Conservation (phyloP, 257 asterid genomes). For the Lycium ferocissimum region DNA sequence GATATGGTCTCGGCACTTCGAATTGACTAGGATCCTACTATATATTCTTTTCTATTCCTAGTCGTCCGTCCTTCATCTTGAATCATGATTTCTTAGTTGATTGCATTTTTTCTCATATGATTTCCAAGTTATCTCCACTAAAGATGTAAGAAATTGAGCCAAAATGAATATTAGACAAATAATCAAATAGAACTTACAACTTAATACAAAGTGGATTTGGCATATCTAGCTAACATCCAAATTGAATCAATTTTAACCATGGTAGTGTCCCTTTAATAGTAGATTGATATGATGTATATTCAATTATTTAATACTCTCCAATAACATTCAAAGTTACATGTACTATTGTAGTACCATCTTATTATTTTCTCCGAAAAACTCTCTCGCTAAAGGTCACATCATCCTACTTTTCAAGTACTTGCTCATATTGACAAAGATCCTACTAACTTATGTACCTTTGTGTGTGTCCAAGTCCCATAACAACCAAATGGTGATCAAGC, state of each 20-base stretch:
- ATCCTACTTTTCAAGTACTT: background rate
- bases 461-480: background rate
- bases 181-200: background rate
- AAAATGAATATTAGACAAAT: background rate
- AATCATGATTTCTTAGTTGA: constrained; percentile 73
- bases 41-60: constrained; percentile 79
- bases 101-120: constrained; percentile 80
- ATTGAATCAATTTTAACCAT: background rate
- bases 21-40: constrained; percentile 87
- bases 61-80: constrained; percentile 71
- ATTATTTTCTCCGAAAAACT: background rate
- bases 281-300: background rate
- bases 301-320: background rate
- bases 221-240: background rate
- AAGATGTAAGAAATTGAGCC: constrained; percentile 30
- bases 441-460: constrained; percentile 12
- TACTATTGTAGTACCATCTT: no score
- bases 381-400: background rate
- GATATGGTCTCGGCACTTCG: constrained; percentile 93
- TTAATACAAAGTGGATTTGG: background rate
- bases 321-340: background rate
- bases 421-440: background rate
- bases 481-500: background rate
- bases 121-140: constrained; percentile 83
- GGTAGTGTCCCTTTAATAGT: background rate